These are phyloP conservation scores for Microstroma glucosiphilum DNA, from an alignment of 1,284 basidiomycete species.

Conservation along the genomic window DNA sequence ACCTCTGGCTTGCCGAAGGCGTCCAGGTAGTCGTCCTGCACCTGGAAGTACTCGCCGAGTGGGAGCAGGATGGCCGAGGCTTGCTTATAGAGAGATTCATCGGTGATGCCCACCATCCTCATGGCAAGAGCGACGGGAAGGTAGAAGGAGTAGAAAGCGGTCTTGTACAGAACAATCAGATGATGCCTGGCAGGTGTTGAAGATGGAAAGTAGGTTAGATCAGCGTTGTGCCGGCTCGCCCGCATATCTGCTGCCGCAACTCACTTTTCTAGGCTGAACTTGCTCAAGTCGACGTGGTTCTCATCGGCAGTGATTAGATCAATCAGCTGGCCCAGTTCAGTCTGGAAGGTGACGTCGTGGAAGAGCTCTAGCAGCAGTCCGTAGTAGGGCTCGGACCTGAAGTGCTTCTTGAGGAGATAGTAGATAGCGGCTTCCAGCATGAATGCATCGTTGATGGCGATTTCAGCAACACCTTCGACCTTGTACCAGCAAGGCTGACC, in stretches of 20 bases:
- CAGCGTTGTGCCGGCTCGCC: neutral
- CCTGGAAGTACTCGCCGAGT: constrained; percentile 96
- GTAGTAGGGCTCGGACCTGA: constrained; percentile 75
- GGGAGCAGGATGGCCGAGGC: constrained; percentile 81
- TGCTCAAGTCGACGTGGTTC: constrained; percentile 74
- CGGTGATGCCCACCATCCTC: constrained; percentile 66
- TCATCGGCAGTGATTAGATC: constrained; percentile 94
- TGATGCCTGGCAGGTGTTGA: constrained; percentile 62
- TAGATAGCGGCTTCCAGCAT: constrained; percentile 96
- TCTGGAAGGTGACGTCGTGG: constrained; percentile 85
- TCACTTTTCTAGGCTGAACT: constrained; percentile 68
- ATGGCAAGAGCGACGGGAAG: constrained; percentile 93
- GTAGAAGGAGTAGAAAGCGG: constrained; percentile 97
- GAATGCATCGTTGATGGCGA: constrained; percentile 94
- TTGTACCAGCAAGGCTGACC: constrained; percentile 95
- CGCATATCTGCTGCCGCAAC: constrained; percentile 53
- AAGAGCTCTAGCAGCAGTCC: constrained; percentile 84
- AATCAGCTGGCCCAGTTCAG: constrained; percentile 90
- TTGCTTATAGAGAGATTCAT: constrained; percentile 66
- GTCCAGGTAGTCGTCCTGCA: constrained; percentile 97
- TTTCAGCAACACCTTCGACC: constrained; percentile 62
- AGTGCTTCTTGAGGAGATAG: constrained; percentile 78
- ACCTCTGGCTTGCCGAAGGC: constrained; percentile 82
- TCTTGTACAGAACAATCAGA: constrained; percentile 95
- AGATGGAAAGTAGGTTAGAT: constrained; percentile 1